These are phyloP conservation scores for Candida freyschussii DNA, from an alignment of 1,139 yeast genomes.

Conservation along the genomic window DNA sequence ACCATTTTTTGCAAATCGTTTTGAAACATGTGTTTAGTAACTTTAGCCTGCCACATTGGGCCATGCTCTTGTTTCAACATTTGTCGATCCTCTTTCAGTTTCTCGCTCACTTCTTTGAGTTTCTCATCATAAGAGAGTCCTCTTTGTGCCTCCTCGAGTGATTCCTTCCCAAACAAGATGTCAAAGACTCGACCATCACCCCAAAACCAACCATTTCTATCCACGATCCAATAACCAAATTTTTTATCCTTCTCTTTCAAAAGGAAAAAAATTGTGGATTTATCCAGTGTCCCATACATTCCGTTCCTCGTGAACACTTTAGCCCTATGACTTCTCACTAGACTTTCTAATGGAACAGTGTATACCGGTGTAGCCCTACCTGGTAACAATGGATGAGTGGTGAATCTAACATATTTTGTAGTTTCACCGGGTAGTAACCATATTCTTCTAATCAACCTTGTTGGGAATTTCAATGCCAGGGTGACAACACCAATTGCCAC, in stretches of 20 bases:
- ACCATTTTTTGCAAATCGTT: slow-evolving; percentile 19
- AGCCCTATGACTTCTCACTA: slow-evolving; percentile 55
- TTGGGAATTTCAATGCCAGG: slow-evolving; percentile 49
- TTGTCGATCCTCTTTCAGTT: slow-evolving; percentile 15
- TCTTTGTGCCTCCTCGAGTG: slow-evolving; percentile 69
- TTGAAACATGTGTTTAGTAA: slow-evolving; percentile 17
- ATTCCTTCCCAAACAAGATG: slow-evolving; percentile 71
- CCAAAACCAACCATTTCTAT: slow-evolving; percentile 86
- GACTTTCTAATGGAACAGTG: slow-evolving; percentile 54
- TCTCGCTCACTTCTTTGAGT: slow-evolving; percentile 19
- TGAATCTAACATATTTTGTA: slow-evolving; percentile 45
- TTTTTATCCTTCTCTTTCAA: slow-evolving; percentile 50
- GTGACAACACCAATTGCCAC: slow-evolving; percentile 43
- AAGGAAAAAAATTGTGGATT: slow-evolving; percentile 67
- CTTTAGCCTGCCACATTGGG: slow-evolving; percentile 20
- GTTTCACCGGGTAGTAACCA: slow-evolving; percentile 64
- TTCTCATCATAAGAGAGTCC: slow-evolving; percentile 64
- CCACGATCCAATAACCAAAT: slow-evolving; percentile 67
- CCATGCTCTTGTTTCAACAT: slow-evolving; percentile 20
- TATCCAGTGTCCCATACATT: slow-evolving; percentile 78
- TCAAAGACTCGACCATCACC: slow-evolving; percentile 87
- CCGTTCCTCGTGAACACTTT: slow-evolving; percentile 85
- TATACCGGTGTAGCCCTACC: slow-evolving; percentile 73
- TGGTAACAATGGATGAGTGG: slow-evolving; percentile 72
- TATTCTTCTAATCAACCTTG: slow-evolving; percentile 67